Evolutionary conservation across 2,329 filamentous ascomycete genomes (phyloP), one percentile per base, ranked within the genome.

Genomic region (Blastomyces parvus): DNA sequence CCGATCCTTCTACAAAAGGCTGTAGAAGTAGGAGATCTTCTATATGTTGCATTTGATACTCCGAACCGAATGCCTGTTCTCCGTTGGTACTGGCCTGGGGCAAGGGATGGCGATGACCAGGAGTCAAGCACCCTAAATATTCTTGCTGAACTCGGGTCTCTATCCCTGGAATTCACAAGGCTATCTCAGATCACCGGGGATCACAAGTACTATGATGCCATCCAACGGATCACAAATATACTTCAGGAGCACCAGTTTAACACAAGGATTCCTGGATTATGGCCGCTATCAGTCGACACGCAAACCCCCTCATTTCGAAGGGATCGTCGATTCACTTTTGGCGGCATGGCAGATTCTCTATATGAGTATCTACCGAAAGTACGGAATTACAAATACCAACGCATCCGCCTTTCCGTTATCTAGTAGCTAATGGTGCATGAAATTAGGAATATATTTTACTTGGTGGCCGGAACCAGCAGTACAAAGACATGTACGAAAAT

Each of bases 401-500:
- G 36, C 36, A 38, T 42, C 17, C 6, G 7, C 11, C 42, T 17
- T 19, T 48, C 58, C 27, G 17, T 6, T 2, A 27, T 25, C 11
- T 22, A 4, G 5, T 30, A 13, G 59, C 50, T 61, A 19, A 61
- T 30, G 30, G 17, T 30, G n/a, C 9, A 27, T 40, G 25, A 22
- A n/a, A 30, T 60, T 52, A 67, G 66, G 59, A 67, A 66, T 64
- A 88, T 70, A 77, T 94, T 14, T 82, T 96, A 5, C 83, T 96
- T 1, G 89, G 90, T 63, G 91, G 91, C 0, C 80, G 86, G 1
- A 84, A 87, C 66, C 48, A 62, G 38, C 67, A 69, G 46, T 95
- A 95, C 74, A 80, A 82, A 65, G 82, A 82, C 25, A 83, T 96
- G 76, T 91, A 95, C 72, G 81, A 87, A 64, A 84, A 83, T 63